Evolutionary conservation across 2,329 filamentous ascomycete genomes (phyloP).

Genomic region (Ophiostoma pallidulum): DNA sequence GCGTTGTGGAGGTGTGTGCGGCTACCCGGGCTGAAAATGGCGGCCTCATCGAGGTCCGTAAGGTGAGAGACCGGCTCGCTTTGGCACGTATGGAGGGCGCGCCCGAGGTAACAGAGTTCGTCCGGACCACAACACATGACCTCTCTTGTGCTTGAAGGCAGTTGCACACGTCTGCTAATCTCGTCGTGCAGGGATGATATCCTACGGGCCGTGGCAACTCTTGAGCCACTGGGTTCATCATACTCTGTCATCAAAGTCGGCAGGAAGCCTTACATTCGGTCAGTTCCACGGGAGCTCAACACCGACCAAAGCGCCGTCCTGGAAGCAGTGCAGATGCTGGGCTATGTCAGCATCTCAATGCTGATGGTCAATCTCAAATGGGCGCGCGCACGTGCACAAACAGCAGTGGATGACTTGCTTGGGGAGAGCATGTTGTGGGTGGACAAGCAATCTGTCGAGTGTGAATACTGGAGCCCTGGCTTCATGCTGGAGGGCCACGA

Average conservation of each 20-base stretch:
- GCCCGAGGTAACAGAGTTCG: constrained; percentile 68
- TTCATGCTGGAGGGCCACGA: constrained; percentile 49
- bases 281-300: constrained; percentile 89
- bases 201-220: constrained; percentile 74
- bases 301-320: constrained; percentile 87
- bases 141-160: no score
- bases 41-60: constrained; percentile 74
- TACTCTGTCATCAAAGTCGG: constrained; percentile 82
- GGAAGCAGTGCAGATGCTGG: constrained; percentile 81
- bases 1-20: constrained; percentile 86
- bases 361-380: constrained; percentile 77
- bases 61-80: constrained; percentile 68
- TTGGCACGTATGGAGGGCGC: constrained; percentile 66
- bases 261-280: constrained; percentile 76
- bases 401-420: constrained; percentile 82
- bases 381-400: constrained; percentile 75
- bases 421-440: constrained; percentile 90
- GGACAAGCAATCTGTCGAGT: constrained; percentile 74
- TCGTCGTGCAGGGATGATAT: constrained; percentile 62
- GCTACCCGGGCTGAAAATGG: constrained; percentile 84
- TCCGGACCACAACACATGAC: no score
- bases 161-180: no score
- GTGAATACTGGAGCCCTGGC: constrained; percentile 86
- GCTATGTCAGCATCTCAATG: constrained; percentile 86
- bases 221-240: constrained; percentile 78